Percentiles rank a stretch among this genome's conserved stretches.
Evolutionary conservation across 441 rosid species (phyloP).

Genomic region (Flueggea neowawraea): DNA sequence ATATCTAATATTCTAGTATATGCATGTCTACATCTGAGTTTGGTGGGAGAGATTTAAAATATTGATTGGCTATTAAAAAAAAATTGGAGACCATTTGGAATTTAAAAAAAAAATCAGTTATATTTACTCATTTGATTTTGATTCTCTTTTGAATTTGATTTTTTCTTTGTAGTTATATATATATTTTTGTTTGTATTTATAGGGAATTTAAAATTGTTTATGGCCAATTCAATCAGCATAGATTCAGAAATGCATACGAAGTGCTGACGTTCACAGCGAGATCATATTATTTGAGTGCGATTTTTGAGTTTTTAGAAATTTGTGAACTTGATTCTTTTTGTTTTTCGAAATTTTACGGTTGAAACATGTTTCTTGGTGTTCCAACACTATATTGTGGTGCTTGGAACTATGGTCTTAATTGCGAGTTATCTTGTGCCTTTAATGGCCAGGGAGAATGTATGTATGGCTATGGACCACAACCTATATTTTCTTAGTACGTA

Average conservation of each 20-base stretch:
- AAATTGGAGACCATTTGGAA: not conserved
- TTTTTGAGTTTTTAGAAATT: not conserved
- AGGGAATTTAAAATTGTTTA: no score
- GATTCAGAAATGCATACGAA: not conserved
- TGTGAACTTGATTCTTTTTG: not conserved
- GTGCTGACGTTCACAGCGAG: not conserved
- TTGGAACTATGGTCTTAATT: no score
- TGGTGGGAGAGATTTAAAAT: slow-evolving; percentile 4
- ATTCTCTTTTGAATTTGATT: slow-evolving; percentile 23
- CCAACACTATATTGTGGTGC: no score
- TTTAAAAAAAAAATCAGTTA: no score
- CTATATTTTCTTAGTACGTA: no score
- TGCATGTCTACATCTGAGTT: slow-evolving; percentile 14
- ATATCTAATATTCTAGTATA: slow-evolving; percentile 5
- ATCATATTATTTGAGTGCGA: not conserved
- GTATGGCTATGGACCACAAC: no score
- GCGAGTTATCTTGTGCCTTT: no score
- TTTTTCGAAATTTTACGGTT: no score
- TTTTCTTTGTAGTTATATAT: no score
- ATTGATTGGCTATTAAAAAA: not conserved
- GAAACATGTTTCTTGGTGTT: no score
- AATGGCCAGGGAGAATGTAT: no score
- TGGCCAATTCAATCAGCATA: not conserved
- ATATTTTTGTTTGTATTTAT: no score
- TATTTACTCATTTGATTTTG: slow-evolving; percentile 15